Evolutionary conservation across 78 protist genomes (phyloP), one percentile per base, ranked within the genome.

Genomic region (Isochrysis galbana): DNA sequence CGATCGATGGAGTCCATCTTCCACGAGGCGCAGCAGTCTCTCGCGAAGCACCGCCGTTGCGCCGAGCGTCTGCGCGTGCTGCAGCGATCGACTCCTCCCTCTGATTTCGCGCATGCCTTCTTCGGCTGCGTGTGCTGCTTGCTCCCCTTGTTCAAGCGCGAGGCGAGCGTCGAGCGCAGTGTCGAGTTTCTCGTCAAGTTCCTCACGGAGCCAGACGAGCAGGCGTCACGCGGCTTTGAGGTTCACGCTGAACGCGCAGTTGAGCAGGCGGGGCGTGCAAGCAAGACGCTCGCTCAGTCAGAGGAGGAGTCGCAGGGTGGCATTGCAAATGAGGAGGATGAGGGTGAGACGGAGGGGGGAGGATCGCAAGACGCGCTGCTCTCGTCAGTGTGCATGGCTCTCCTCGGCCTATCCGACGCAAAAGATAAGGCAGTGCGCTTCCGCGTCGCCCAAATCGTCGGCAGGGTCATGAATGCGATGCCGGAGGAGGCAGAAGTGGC

Each of bases 351-450:
- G n/a, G n/a, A n/a, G n/a, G n/a, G n/a, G n/a, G n/a, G n/a, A n/a
- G n/a, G n/a, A n/a, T n/a, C n/a, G n/a, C 44, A 34, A 3, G 41
- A 72, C 21, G 82, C 2, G 2, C 41, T 72, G 11, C 17, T 72
- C 21, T 1, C 5, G 1, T 5, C 32, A 1, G 11, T 72, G 17
- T 29, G 36, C 44, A 36, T 72, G 10, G 44, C 32, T 1, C 92
- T 91, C 34, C 10, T 91, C 39, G 34, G 21, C 1, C 29, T 69
- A 38, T 0, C n/a, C 25, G 51, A 23, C 4, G 84, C 94, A 19
- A 36, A 70, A 42, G 91, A 93, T 80, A 93, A 93, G 90, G 86
- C 89, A 1, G 94, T 93, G 69, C 88, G 94, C 78, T 87, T 93
- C 80, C 84, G 94, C 54, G 91, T 36, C 41, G 44, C 91, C 26